These are phyloP conservation scores for Alternaria solani DNA, from an alignment of 2,329 filamentous ascomycete genomes.

Conservation along the genomic window DNA sequence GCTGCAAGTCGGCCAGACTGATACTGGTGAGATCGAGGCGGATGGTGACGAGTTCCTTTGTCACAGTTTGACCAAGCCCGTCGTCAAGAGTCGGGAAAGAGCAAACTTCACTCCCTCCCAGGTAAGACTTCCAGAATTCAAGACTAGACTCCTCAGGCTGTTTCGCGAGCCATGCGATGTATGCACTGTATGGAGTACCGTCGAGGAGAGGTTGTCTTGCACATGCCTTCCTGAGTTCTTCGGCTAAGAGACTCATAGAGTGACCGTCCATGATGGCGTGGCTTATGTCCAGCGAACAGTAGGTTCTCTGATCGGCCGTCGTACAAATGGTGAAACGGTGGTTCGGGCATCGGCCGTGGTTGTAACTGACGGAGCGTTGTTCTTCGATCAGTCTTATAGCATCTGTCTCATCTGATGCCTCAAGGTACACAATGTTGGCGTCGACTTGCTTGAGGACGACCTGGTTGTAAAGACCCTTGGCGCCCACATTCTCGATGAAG, in stretches of 20 bases:
- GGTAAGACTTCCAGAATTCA: conserved; percentile 44
- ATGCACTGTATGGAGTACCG: conserved; percentile 44
- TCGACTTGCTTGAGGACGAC: conserved; percentile 40
- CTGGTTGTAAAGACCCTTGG: conserved; percentile 44
- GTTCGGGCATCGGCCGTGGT: conserved; percentile 34
- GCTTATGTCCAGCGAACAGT: conserved; percentile 46
- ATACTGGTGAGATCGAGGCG: conserved; percentile 40
- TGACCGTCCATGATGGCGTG: conserved; percentile 49
- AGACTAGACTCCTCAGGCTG: conserved; percentile 39
- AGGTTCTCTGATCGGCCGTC: conserved; percentile 28
- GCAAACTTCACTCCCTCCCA: conserved; percentile 42
- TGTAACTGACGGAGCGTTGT: conserved; percentile 36
- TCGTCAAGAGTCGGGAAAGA: conserved; percentile 45
- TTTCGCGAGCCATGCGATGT: conserved; percentile 40
- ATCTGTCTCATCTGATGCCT: conserved; percentile 30
- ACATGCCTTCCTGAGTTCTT: conserved; percentile 41
- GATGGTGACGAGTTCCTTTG: conserved; percentile 38
- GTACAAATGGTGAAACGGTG: conserved; percentile 46
- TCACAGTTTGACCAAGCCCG: conserved; percentile 14
- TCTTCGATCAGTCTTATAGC: conserved; percentile 30
- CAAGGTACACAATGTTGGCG: conserved; percentile 35
- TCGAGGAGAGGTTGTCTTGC: conserved; percentile 29
- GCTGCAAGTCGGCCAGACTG: conserved; percentile 37
- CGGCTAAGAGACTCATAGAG: conserved; percentile 42
- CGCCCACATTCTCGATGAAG: conserved; percentile 42